Percentiles rank a stretch among this genome's conserved stretches.
Conservation (phyloP, 2,329 filamentous ascomycete species). For the Scleromitrula shiraiana region DNA sequence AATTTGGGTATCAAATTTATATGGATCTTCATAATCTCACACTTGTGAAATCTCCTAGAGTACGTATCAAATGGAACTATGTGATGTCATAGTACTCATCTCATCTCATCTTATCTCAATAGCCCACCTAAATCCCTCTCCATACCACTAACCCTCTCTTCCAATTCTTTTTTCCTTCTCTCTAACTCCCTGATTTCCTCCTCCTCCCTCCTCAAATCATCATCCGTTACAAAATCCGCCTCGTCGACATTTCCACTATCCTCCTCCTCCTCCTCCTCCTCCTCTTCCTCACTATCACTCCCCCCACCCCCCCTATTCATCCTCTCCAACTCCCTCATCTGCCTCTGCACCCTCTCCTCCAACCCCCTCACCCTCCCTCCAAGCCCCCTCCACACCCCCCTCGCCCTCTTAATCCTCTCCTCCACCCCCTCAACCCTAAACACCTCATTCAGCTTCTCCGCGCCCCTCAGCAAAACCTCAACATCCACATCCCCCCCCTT, state of each 20-base stretch:
- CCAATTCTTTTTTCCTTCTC: slow-evolving; percentile 51
- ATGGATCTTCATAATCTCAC: too few species aligned
- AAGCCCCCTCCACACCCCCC: slow-evolving; percentile 63
- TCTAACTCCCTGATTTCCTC: slow-evolving; percentile 58
- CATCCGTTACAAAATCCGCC: slow-evolving; percentile 51
- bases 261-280: slow-evolving; percentile 36
- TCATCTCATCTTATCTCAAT: slow-evolving; percentile 27
- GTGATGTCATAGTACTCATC: too few species aligned
- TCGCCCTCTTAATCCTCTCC: slow-evolving; percentile 66
- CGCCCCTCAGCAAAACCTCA: slow-evolving; percentile 73
- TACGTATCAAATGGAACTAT: too few species aligned
- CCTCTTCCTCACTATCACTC: slow-evolving; percentile 45
- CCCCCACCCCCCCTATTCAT: slow-evolving; percentile 60
- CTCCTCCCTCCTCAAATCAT: slow-evolving; percentile 61
- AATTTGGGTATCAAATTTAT: too few species aligned
- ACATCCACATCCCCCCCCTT: slow-evolving; percentile 68
- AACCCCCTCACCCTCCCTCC: slow-evolving; percentile 70
- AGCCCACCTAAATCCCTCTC: slow-evolving; percentile 59
- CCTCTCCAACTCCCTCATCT: slow-evolving; percentile 62
- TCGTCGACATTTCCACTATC: too few species aligned
- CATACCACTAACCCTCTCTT: slow-evolving; percentile 59
- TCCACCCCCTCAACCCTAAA: slow-evolving; percentile 75
- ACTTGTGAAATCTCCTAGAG: too few species aligned
- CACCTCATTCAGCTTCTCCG: slow-evolving; percentile 82
- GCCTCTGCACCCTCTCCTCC: slow-evolving; percentile 70